Percentiles rank a stretch among this genome's conserved stretches.
Evolutionary conservation across 331 rosid species (phyloP).

Genomic region (Acacia concinna): DNA sequence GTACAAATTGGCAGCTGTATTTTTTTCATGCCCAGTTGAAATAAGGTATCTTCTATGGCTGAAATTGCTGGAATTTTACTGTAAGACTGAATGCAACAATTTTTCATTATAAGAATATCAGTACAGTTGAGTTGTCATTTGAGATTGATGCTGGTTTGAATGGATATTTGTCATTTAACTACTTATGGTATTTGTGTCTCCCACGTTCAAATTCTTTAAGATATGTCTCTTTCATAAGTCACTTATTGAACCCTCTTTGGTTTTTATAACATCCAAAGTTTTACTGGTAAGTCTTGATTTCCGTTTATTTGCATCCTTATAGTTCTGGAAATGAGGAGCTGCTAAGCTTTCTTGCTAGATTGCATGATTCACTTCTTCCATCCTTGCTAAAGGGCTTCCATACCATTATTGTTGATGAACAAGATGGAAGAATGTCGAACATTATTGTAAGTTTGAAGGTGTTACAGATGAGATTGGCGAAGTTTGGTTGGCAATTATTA

Average conservation of each 20-base stretch:
- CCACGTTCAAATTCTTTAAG: background rate
- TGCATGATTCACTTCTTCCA: constrained; percentile 93
- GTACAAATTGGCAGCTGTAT: constrained; percentile 68
- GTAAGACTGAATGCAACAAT: constrained; percentile 16
- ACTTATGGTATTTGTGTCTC: background rate
- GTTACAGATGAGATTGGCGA: constrained; percentile 71
- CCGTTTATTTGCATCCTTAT: constrained; percentile 35
- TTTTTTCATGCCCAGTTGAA: constrained; percentile 79
- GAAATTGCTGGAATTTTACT: constrained; percentile 19
- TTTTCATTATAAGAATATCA: background rate
- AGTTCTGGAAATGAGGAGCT: constrained; percentile 82
- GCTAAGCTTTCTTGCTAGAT: constrained; percentile 72
- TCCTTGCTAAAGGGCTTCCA: constrained; percentile 78
- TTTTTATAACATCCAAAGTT: background rate
- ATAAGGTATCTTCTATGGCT: constrained; percentile 53
- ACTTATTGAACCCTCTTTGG: background rate
- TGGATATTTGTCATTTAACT: background rate
- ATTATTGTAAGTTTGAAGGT: constrained; percentile 69
- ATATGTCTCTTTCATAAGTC: background rate
- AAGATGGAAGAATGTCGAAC: constrained; percentile 49
- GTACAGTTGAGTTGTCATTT: background rate
- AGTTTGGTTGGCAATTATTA: constrained; percentile 80
- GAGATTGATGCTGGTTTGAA: constrained; percentile 9
- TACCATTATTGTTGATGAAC: constrained; percentile 46
- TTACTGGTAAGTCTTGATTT: background rate